Percentiles rank a stretch among this genome's conserved stretches.
Evolutionary conservation across 345 rosid genomes (phyloP).

Genomic region (Aquilaria yunnanensis): DNA sequence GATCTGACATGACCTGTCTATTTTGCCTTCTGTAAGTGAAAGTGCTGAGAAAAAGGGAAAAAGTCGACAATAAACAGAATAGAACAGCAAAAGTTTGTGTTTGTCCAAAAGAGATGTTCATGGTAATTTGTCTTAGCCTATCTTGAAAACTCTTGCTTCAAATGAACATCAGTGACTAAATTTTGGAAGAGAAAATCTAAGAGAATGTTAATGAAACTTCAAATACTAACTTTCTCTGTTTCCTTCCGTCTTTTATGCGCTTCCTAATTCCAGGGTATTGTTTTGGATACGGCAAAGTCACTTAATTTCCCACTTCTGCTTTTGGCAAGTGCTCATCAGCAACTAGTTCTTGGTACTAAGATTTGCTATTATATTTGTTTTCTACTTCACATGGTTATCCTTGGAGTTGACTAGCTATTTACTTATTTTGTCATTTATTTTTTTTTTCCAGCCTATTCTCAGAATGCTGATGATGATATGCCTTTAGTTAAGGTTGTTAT

Average conservation of each 20-base stretch:
- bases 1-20: too few species aligned
- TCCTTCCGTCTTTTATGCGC: background rate
- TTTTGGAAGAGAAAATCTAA: too few species aligned
- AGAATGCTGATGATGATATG: conserved; percentile 34
- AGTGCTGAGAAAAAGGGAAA: too few species aligned
- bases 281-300: conserved; percentile 63
- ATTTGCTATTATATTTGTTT: background rate
- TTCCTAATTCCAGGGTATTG: conserved; percentile 43
- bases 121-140: too few species aligned
- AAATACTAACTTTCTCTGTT: conserved; percentile 8
- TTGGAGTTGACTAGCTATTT: conserved; percentile 3
- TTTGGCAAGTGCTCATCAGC: conserved; percentile 74
- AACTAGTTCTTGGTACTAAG: conserved; percentile 61
- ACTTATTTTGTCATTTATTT: conserved; percentile 1
- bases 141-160: too few species aligned
- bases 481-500: conserved; percentile 57
- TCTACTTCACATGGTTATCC: conserved; percentile 4
- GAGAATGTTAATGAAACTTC: too few species aligned
- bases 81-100: too few species aligned
- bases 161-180: too few species aligned
- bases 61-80: too few species aligned
- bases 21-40: too few species aligned
- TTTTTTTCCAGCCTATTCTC: conserved; percentile 47
- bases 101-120: too few species aligned
- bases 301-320: conserved; percentile 81